phyloP scores from a whole-genome alignment of 306 rosid species.

The Dicorynia guianensis region DNA sequence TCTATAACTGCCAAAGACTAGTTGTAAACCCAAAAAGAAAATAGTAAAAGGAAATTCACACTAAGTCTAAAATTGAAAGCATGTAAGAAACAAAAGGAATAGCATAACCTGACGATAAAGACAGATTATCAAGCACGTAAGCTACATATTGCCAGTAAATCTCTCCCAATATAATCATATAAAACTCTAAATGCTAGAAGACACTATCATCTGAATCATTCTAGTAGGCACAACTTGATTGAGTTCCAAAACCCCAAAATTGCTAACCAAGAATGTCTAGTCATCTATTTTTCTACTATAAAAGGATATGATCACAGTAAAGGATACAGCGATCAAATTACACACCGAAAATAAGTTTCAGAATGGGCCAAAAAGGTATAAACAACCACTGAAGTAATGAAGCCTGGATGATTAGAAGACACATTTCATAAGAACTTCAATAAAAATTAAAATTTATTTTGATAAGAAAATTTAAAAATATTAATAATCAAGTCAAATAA shows the following conservation, averaged over 20 bases:
- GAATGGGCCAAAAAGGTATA: not conserved
- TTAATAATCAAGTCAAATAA: slow-evolving; percentile 1
- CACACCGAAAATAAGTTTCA: slow-evolving; percentile 1
- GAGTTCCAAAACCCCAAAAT: slow-evolving; percentile 14
- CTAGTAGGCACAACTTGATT: not conserved
- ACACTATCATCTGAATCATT: slow-evolving; percentile 10
- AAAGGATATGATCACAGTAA: slow-evolving; percentile 17
- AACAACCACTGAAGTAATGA: slow-evolving; percentile 5
- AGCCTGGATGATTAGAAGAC: not conserved
- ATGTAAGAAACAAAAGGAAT: no score
- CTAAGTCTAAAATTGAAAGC: no score
- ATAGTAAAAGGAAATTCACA: no score
- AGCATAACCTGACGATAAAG: no score
- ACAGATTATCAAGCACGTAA: slow-evolving; percentile 17
- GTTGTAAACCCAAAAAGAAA: no score
- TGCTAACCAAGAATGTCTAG: slow-evolving; percentile 10
- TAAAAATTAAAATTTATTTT: not conserved
- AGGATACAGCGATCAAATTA: slow-evolving; percentile 24
- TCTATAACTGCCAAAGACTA: no score
- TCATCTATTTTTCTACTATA: not conserved
- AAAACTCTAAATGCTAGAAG: no score
- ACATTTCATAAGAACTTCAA: not conserved
- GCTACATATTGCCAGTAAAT: not conserved
- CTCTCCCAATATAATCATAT: no score
- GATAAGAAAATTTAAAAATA: not conserved